Evolutionary conservation across 1,139 yeast species (phyloP).

Genomic region (Ogataea hybrid): DNA sequence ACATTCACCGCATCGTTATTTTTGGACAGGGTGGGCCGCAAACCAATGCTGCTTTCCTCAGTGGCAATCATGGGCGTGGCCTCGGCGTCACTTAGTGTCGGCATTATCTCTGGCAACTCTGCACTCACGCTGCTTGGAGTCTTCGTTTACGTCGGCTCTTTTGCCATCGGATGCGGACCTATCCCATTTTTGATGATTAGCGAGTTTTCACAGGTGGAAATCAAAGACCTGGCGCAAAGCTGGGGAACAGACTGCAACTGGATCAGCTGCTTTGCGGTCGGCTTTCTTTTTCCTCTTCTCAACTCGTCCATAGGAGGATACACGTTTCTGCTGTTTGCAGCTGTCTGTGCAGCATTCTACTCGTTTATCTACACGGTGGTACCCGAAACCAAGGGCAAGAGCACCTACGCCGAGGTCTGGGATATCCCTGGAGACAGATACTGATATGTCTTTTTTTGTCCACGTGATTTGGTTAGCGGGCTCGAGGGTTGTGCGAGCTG

Average conservation of each 20-base stretch:
- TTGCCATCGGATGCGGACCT: constrained; percentile 93
- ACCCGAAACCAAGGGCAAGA: constrained; percentile 80
- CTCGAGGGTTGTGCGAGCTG: constrained; percentile 8
- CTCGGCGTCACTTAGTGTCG: constrained; percentile 62
- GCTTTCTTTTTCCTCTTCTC: constrained; percentile 74
- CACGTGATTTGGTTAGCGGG: constrained; percentile 12
- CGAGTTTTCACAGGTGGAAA: constrained; percentile 78
- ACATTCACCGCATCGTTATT: constrained; percentile 71
- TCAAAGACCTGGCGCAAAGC: constrained; percentile 86
- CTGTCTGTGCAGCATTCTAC: constrained; percentile 49
- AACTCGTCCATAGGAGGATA: constrained; percentile 68
- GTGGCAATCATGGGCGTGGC: constrained; percentile 68
- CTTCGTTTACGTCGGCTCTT: constrained; percentile 71
- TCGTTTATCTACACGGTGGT: constrained; percentile 46
- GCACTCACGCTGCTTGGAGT: constrained; percentile 63
- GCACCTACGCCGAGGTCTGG: constrained; percentile 64
- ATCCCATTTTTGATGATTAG: constrained; percentile 89
- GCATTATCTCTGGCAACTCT: constrained; percentile 53
- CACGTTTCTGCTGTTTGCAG: constrained; percentile 73
- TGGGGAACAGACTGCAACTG: constrained; percentile 91
- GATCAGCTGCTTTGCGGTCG: constrained; percentile 83
- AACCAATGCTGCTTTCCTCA: constrained; percentile 65
- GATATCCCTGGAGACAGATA: constrained; percentile 5
- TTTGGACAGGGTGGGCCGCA: constrained; percentile 75
- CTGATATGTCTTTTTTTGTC: background rate